These are phyloP conservation scores for Fusarium staphyleae DNA, from an alignment of 2,329 filamentous ascomycete genomes.

Conservation along the genomic window DNA sequence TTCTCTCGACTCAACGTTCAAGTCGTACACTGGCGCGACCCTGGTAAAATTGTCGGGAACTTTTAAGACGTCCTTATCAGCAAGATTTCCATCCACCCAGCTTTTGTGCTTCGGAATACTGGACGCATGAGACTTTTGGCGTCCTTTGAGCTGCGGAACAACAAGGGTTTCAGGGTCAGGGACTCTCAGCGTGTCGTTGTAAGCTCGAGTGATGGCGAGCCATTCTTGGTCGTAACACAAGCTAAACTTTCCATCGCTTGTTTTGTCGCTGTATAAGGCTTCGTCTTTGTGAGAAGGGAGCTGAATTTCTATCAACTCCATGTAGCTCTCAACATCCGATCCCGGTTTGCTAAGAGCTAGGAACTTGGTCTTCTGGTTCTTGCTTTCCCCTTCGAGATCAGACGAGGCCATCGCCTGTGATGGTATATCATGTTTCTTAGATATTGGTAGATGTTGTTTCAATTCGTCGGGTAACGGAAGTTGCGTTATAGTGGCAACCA, in stretches of 20 bases:
- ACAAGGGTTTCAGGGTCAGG: slow-evolving; percentile 72
- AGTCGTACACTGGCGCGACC: slow-evolving; percentile 77
- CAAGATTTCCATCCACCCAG: slow-evolving; percentile 82
- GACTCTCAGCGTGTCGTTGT: slow-evolving; percentile 68
- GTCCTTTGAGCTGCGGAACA: slow-evolving; percentile 64
- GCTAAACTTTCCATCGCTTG: not conserved
- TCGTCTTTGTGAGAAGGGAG: slow-evolving; percentile 21
- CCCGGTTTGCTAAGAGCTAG: slow-evolving; percentile 88
- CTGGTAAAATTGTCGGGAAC: slow-evolving; percentile 79
- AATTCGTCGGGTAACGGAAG: slow-evolving; percentile 3
- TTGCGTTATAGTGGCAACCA: not conserved
- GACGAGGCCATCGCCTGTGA: too few species aligned
- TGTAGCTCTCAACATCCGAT: slow-evolving; percentile 81
- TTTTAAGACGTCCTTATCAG: slow-evolving; percentile 63
- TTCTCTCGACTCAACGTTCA: slow-evolving; percentile 60
- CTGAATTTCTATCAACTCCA: slow-evolving; percentile 63
- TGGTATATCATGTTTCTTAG: not conserved
- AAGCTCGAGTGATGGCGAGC: slow-evolving; percentile 88
- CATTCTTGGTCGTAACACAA: slow-evolving; percentile 87
- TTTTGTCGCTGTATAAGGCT: slow-evolving; percentile 50
- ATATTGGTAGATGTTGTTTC: slow-evolving; percentile 6
- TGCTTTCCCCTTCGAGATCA: slow-evolving; percentile 48
- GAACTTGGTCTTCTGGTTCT: slow-evolving; percentile 80
- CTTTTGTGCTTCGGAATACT: slow-evolving; percentile 45
- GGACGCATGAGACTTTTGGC: slow-evolving; percentile 49